Evolutionary conservation across 1,284 basidiomycete genomes (phyloP).

Genomic region (Athelia sp.): DNA sequence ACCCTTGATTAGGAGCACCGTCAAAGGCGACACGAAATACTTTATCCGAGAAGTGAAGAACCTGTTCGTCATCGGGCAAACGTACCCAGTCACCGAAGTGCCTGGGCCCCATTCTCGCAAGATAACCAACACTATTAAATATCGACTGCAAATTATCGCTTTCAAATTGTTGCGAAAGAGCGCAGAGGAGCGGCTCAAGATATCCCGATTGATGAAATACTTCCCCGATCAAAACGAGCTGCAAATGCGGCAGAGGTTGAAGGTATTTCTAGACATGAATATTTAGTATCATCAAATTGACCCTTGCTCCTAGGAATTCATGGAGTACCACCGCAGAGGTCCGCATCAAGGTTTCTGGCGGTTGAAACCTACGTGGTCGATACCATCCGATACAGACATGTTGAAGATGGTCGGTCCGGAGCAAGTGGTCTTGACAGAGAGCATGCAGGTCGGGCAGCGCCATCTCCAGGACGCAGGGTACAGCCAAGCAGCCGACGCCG

Average conservation of each 20-base stretch:
- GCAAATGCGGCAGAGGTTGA: constrained; percentile 95
- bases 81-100: constrained; percentile 90
- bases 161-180: constrained; percentile 92
- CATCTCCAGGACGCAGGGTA: constrained; percentile 95
- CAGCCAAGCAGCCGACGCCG: constrained; percentile 82
- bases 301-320: constrained; percentile 68
- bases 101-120: constrained; percentile 97
- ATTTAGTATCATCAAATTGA: constrained; percentile 3
- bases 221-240: constrained; percentile 98
- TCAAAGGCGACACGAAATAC: constrained; percentile 87
- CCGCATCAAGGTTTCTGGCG: constrained; percentile 97
- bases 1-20: constrained; percentile 61
- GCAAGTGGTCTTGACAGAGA: constrained; percentile 89
- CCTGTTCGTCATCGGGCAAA: constrained; percentile 92
- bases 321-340: constrained; percentile 94
- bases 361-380: constrained; percentile 71
- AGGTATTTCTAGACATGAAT: constrained; percentile 42
- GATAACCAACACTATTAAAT: constrained; percentile 95
- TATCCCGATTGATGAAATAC: constrained; percentile 91
- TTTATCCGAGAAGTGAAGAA: constrained; percentile 93
- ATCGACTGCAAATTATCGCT: constrained; percentile 91
- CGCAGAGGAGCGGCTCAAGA: constrained; percentile 85
- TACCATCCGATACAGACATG: constrained; percentile 83
- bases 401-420: constrained; percentile 93
- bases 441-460: constrained; percentile 97